Conservation (phyloP, 305 asterid genomes). For the Solanum chacoense region DNA sequence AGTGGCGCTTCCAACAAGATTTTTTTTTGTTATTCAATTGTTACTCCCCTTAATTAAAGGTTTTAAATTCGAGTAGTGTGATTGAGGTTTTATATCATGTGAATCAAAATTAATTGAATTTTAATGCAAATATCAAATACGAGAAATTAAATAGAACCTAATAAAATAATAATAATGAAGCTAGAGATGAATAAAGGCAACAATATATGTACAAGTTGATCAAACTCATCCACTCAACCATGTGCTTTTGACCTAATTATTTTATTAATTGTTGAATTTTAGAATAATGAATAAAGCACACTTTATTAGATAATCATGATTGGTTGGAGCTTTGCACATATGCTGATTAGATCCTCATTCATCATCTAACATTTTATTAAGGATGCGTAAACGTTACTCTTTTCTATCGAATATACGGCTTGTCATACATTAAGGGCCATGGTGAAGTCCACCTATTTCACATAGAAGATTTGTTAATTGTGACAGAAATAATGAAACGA, state of each 20-base stretch:
- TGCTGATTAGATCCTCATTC: slow-evolving; percentile 1
- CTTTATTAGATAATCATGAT: background rate
- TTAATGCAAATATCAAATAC: no score
- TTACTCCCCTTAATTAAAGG: background rate
- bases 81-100: background rate
- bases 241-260: background rate
- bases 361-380: background rate
- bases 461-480: background rate
- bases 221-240: background rate
- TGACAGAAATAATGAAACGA: background rate
- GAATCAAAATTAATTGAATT: no score
- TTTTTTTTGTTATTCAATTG: no score
- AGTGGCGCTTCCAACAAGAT: rapidly evolving
- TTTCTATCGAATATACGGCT: background rate
- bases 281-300: background rate
- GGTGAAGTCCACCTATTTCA: background rate
- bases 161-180: background rate
- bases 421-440: background rate
- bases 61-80: no score
- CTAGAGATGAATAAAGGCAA: background rate
- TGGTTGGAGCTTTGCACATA: background rate
- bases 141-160: background rate
- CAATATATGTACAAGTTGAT: background rate
- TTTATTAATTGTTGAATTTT: background rate
- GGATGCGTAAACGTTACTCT: no score